These are phyloP conservation scores for Suhomyces bribrorum DNA, from an alignment of 1,139 yeast species.

Conservation along the genomic window DNA sequence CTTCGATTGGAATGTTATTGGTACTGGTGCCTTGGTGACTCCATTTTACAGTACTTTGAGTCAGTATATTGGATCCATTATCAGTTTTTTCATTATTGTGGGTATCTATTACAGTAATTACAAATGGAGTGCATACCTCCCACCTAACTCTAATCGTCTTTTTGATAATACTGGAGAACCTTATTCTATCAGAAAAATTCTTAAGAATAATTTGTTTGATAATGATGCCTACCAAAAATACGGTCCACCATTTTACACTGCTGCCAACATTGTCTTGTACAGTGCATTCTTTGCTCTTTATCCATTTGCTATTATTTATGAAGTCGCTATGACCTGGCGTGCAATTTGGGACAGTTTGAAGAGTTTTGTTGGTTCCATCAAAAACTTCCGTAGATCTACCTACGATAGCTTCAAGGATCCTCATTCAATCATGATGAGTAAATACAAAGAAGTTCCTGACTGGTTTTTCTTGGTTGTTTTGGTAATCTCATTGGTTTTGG, in stretches of 20 bases:
- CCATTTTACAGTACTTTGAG: slow-evolving; percentile 40
- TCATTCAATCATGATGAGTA: slow-evolving; percentile 21
- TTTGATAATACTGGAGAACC: slow-evolving; percentile 18
- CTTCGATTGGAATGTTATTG: slow-evolving; percentile 52
- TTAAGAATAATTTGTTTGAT: slow-evolving; percentile 15
- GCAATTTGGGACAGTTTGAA: slow-evolving; percentile 12
- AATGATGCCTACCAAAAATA: slow-evolving; percentile 19
- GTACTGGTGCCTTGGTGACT: slow-evolving; percentile 18
- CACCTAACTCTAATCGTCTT: slow-evolving; percentile 17
- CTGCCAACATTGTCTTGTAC: slow-evolving; percentile 44
- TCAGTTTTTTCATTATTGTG: slow-evolving; percentile 36
- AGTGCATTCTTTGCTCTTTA: slow-evolving; percentile 33
- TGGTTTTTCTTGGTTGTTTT: slow-evolving; percentile 21
- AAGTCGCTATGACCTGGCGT: slow-evolving; percentile 12
- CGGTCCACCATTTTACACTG: slow-evolving; percentile 48
- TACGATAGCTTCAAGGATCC: slow-evolving; percentile 25
- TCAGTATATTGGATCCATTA: slow-evolving; percentile 35
- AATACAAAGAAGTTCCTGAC: slow-evolving; percentile 25
- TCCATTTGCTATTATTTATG: slow-evolving; percentile 18
- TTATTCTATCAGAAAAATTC: slow-evolving; percentile 16
- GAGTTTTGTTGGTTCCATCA: slow-evolving; percentile 8
- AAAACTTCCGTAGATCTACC: slow-evolving; percentile 13
- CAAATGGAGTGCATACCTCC: slow-evolving; percentile 19
- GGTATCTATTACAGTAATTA: slow-evolving; percentile 27
- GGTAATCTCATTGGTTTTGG: slow-evolving; percentile 20